These are phyloP conservation scores for Zygnema circumcarinatum DNA, from an alignment of 139 green algal genomes.

Conservation along the genomic window DNA sequence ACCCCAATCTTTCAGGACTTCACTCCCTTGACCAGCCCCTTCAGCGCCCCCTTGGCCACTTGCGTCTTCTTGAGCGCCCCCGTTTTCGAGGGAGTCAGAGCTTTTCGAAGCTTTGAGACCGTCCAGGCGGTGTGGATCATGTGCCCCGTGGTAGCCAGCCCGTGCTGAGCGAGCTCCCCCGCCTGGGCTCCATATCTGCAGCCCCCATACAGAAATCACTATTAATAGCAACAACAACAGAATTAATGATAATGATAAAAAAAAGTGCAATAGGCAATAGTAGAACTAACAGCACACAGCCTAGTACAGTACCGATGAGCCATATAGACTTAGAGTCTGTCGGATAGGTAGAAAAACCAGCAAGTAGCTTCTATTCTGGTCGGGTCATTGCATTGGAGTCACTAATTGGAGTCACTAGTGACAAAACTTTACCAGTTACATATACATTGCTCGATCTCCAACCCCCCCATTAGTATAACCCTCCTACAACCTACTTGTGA, in stretches of 20 bases:
- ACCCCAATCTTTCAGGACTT: too few species aligned
- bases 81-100: background rate
- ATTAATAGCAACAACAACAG: background rate
- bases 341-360: too few species aligned
- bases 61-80: background rate
- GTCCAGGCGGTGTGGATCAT: slow-evolving; percentile 20
- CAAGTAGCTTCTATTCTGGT: too few species aligned
- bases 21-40: background rate
- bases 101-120: slow-evolving; percentile 21
- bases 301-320: too few species aligned
- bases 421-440: too few species aligned
- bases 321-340: too few species aligned
- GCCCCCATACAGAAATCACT: background rate
- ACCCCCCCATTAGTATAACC: too few species aligned
- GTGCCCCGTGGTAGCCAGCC: background rate
- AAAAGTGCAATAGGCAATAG: too few species aligned
- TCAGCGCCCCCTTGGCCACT: background rate
- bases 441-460: too few species aligned
- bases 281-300: too few species aligned
- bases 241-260: background rate
- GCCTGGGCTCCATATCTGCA: slow-evolving; percentile 13
- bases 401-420: too few species aligned
- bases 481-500: slow-evolving; percentile 6
- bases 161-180: background rate
- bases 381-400: too few species aligned